These are phyloP conservation scores for Metschnikowia noctiluminum DNA, from an alignment of 805 yeast species.

Conservation along the genomic window DNA sequence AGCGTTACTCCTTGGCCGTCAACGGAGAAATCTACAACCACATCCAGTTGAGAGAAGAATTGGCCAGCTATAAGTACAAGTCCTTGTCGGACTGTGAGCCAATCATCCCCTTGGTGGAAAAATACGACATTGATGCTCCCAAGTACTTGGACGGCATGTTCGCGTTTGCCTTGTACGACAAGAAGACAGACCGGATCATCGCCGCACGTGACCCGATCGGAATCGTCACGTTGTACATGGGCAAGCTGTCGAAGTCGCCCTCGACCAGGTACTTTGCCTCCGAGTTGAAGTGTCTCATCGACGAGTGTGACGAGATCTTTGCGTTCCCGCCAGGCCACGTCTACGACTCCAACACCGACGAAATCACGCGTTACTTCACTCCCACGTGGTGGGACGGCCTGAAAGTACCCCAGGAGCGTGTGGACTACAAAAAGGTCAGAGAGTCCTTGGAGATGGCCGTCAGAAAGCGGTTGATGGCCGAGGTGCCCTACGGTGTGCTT, in stretches of 20 bases:
- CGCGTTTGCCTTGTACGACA: slow-evolving; percentile 90
- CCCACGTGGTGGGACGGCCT: slow-evolving; percentile 94
- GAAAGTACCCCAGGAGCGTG: slow-evolving; percentile 70
- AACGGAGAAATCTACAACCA: slow-evolving; percentile 99
- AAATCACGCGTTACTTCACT: slow-evolving; percentile 80
- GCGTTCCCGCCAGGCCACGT: slow-evolving; percentile 99
- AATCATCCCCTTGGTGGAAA: slow-evolving; percentile 86
- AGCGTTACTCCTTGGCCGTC: slow-evolving; percentile 70
- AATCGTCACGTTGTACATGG: slow-evolving; percentile 94
- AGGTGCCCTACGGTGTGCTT: slow-evolving; percentile 97
- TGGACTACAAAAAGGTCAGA: slow-evolving; percentile 70
- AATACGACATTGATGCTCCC: slow-evolving; percentile 88
- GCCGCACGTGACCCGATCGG: slow-evolving; percentile 99
- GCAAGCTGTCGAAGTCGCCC: slow-evolving; percentile 67
- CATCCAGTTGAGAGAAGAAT: slow-evolving; percentile 77
- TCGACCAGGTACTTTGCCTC: slow-evolving; percentile 85
- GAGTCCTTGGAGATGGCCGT: slow-evolving; percentile 88
- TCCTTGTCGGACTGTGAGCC: slow-evolving; percentile 97
- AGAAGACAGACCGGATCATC: slow-evolving; percentile 74
- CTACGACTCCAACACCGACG: slow-evolving; percentile 86
- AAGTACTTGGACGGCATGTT: slow-evolving; percentile 96
- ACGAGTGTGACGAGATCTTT: slow-evolving; percentile 86
- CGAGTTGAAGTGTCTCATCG: slow-evolving; percentile 89
- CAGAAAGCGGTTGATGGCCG: slow-evolving; percentile 98
- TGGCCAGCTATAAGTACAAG: slow-evolving; percentile 69